Evolutionary conservation across 768 basidiomycete genomes (phyloP).

Genomic region (Rhodotorula babjevae): DNA sequence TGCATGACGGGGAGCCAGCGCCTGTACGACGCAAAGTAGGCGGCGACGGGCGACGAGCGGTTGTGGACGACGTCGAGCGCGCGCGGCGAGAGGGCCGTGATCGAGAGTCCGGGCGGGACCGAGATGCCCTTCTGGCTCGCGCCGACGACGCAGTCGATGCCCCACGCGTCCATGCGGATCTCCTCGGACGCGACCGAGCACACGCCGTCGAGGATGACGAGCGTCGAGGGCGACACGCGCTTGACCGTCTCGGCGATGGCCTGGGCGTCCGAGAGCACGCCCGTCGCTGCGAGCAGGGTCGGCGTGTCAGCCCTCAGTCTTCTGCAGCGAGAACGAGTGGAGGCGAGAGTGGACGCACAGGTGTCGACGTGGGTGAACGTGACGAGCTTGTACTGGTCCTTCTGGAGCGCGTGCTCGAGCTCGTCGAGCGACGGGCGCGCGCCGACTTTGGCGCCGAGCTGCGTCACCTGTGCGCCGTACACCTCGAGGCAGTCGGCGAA

Average conservation of each 20-base stretch:
- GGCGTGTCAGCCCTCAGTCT: background rate
- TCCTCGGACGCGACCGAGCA: slow-evolving; percentile 95
- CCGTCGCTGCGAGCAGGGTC: slow-evolving; percentile 47
- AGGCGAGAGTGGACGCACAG: slow-evolving; percentile 43
- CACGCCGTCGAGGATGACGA: slow-evolving; percentile 85
- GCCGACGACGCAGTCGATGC: slow-evolving; percentile 71
- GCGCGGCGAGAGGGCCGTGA: slow-evolving; percentile 71
- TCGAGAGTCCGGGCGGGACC: slow-evolving; percentile 84
- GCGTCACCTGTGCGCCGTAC: slow-evolving; percentile 82
- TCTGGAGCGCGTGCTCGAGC: slow-evolving; percentile 64
- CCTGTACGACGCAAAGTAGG: slow-evolving; percentile 64
- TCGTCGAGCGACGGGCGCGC: slow-evolving; percentile 61
- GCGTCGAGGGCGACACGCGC: slow-evolving; percentile 73
- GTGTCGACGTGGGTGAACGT: slow-evolving; percentile 96
- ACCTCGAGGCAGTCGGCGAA: slow-evolving; percentile 56
- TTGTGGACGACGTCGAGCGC: slow-evolving; percentile 67
- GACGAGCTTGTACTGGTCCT: slow-evolving; percentile 78
- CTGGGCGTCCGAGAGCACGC: slow-evolving; percentile 78
- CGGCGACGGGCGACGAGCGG: slow-evolving; percentile 61
- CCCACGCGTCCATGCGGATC: slow-evolving; percentile 90
- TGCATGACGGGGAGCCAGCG: slow-evolving; percentile 62
- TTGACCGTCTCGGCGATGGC: slow-evolving; percentile 67
- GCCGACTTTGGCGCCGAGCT: slow-evolving; percentile 77
- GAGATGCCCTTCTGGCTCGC: slow-evolving; percentile 91
- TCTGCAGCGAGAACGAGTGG: no score